Percentiles rank a stretch among this genome's conserved stretches.
Conservation (phyloP, 208 protist genomes). For the Novymonas esmeraldas region DNA sequence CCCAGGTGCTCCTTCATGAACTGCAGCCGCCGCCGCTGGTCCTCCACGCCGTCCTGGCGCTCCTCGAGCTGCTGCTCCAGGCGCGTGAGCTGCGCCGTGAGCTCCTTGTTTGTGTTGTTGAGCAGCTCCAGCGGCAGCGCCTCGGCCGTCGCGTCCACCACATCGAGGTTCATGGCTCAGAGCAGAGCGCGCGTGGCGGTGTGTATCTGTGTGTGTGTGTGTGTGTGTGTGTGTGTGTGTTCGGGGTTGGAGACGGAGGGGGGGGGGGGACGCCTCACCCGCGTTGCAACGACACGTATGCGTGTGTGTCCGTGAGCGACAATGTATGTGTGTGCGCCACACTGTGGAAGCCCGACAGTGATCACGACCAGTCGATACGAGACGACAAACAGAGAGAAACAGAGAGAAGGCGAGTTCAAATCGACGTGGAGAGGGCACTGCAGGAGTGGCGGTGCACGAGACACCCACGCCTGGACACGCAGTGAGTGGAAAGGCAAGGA, state of each 20-base stretch:
- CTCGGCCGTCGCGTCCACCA: constrained; percentile 82
- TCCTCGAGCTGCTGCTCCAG: constrained; percentile 66
- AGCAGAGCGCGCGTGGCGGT: not conserved
- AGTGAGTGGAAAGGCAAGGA: too few species aligned
- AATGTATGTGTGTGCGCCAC: too few species aligned
- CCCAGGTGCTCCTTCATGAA: constrained; percentile 92
- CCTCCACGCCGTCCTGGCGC: constrained; percentile 56
- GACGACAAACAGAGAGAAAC: too few species aligned
- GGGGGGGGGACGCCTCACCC: too few species aligned
- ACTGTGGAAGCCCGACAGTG: too few species aligned
- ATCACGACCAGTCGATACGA: too few species aligned
- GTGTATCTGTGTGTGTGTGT: not conserved
- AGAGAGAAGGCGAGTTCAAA: too few species aligned
- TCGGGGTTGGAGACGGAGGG: not conserved
- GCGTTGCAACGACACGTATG: too few species aligned
- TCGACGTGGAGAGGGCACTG: too few species aligned
- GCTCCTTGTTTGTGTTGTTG: constrained; percentile 86
- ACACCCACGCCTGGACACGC: too few species aligned
- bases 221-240: not conserved
- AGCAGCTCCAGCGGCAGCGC: constrained; percentile 84
- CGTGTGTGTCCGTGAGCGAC: too few species aligned
- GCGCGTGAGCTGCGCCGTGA: constrained; percentile 82
- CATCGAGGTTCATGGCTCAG: constrained; percentile 53
- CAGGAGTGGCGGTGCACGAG: too few species aligned
- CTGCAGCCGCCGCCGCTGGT: constrained; percentile 79